Conservation (phyloP, 78 protist genomes). For the slime mould (Dictyostelium discoideum) region DNA sequence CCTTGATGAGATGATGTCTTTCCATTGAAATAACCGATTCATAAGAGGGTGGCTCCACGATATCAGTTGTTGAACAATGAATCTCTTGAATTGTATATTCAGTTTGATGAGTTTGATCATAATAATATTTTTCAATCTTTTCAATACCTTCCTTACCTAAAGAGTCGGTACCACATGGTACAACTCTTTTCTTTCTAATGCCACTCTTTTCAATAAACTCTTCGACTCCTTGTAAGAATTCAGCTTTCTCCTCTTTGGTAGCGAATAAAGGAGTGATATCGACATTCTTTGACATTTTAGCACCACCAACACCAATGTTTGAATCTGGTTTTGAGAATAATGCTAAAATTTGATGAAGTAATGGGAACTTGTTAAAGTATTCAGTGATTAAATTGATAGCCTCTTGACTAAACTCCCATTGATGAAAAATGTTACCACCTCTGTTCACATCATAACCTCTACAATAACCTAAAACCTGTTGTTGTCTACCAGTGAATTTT, state of each 20-base stretch:
- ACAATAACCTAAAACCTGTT: slow-evolving; percentile 65
- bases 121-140: slow-evolving; percentile 12
- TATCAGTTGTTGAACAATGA: slow-evolving; percentile 5
- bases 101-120: background rate
- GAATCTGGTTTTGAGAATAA: background rate
- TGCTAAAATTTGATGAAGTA: slow-evolving; percentile 5
- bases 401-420: slow-evolving; percentile 49
- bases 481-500: slow-evolving; percentile 64
- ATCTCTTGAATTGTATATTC: background rate
- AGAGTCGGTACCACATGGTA: slow-evolving; percentile 50
- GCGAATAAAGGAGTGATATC: slow-evolving; percentile 40
- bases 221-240: background rate
- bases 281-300: background rate
- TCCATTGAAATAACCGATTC: slow-evolving; percentile 45
- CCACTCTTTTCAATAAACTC: slow-evolving; percentile 17
- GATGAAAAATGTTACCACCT: background rate
- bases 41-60: slow-evolving; percentile 48
- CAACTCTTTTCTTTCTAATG: slow-evolving; percentile 37
- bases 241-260: background rate
- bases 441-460: slow-evolving; percentile 30
- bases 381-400: slow-evolving; percentile 35
- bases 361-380: slow-evolving; percentile 34
- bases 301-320: background rate
- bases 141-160: background rate
- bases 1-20: slow-evolving; percentile 29